phyloP scores from a whole-genome alignment of 2,329 filamentous ascomycete genomes.

The Fusarium paranaense region DNA sequence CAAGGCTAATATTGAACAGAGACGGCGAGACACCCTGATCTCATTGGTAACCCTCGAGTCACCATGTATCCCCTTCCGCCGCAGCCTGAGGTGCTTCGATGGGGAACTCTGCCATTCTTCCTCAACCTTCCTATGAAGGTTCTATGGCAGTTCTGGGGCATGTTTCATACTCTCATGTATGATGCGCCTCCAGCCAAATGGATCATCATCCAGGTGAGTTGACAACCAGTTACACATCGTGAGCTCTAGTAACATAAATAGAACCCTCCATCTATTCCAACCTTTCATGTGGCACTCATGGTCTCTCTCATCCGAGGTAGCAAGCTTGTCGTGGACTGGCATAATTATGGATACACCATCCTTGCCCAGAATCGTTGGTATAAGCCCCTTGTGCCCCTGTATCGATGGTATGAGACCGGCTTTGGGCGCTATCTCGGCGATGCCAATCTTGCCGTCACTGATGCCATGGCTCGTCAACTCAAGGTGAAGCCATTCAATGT shows the following conservation, averaged over 20 bases:
- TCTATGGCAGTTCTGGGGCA: conserved; percentile 79
- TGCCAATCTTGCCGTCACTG: conserved; percentile 87
- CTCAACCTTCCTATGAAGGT: conserved; percentile 86
- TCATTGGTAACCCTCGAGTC: conserved; percentile 76
- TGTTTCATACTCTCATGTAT: conserved; percentile 81
- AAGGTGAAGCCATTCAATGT: conserved; percentile 72
- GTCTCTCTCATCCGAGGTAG: conserved; percentile 83
- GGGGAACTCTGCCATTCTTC: conserved; percentile 79
- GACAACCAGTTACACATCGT: background rate
- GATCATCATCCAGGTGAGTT: conserved; percentile 82
- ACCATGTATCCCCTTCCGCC: conserved; percentile 76
- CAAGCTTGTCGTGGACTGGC: conserved; percentile 92
- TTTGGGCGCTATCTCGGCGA: conserved; percentile 76
- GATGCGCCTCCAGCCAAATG: conserved; percentile 79
- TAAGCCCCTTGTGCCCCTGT: conserved; percentile 82
- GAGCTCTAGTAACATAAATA: conserved; percentile 52
- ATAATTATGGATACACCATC: conserved; percentile 98
- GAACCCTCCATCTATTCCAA: conserved; percentile 96
- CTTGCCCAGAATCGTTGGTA: conserved; percentile 71
- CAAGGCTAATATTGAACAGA: conserved; percentile 60
- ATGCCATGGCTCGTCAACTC: conserved; percentile 86
- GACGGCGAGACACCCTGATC: conserved; percentile 82
- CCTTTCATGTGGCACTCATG: conserved; percentile 79
- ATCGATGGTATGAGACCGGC: conserved; percentile 80
- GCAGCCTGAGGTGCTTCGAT: conserved; percentile 75